A percentile compares a stretch with the other conserved stretches of the same genome.
phyloP scores from a whole-genome alignment of 257 asterid species.

The Misopates orontium region DNA sequence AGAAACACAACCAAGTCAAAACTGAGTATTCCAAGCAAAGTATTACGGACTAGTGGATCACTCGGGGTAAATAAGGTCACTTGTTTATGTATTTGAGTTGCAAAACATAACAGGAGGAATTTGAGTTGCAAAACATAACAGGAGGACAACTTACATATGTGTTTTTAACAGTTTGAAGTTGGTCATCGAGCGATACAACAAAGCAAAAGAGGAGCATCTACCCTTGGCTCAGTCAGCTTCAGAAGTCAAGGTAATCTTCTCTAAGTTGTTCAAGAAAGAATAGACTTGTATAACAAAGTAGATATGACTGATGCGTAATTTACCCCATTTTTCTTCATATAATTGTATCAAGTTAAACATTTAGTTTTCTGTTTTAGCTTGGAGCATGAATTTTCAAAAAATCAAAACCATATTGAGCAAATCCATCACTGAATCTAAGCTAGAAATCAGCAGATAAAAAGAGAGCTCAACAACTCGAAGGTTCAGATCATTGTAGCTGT shows the following conservation, averaged over 20 bases:
- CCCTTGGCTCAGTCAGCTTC: conserved; percentile 33
- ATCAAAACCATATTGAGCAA: background rate
- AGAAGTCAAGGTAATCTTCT: conserved; percentile 40
- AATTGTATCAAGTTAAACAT: background rate
- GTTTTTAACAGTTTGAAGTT: conserved; percentile 39
- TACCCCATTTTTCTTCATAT: background rate
- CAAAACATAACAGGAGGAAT: background rate
- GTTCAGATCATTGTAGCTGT: background rate
- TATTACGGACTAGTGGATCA: too few relatives aligned
- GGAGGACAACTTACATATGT: conserved; percentile 16
- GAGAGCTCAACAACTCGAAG: background rate
- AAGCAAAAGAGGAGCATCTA: conserved; percentile 37
- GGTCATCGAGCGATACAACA: conserved; percentile 41
- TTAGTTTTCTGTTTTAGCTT: background rate
- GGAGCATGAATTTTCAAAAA: background rate
- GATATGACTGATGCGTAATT: background rate
- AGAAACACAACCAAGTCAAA: too few relatives aligned
- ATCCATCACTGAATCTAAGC: background rate
- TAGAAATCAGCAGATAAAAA: background rate
- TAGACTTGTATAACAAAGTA: background rate
- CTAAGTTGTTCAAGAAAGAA: background rate
- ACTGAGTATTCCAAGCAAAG: too few relatives aligned
- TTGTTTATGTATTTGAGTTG: too few relatives aligned
- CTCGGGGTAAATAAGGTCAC: too few relatives aligned
- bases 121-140: too few relatives aligned